Base-by-base conservation (phyloP, 2,329 filamentous ascomycete species). In the Kalmusia sp. region DNA sequence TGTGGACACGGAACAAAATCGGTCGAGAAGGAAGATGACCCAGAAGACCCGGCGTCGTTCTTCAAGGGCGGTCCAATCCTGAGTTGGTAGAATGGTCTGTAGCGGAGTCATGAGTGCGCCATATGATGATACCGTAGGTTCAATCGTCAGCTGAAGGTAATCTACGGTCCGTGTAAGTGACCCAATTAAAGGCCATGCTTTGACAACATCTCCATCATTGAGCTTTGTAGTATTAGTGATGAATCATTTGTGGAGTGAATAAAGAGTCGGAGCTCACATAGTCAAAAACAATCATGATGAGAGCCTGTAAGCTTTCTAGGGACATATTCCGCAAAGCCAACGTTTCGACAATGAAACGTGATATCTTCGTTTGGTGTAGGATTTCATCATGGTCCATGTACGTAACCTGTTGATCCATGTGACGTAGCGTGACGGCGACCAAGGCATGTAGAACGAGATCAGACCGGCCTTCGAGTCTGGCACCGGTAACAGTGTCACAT, bases 131-230 rank as follows among this genome's bases (percentile, higher is more conserved):
- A 62, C 55, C 0, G 67, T 60, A 7, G 64, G 67, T 43, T 72
- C 69, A 4, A 62, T 58, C 6, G 69, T 71, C 14, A 72, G 49
- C 35, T 72, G 68, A 3, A 72, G 55, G 30, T 72, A 72, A 33
- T 67, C 68, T 11, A 72, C 65, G 7, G 69, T 72, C 40, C 69
- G 62, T 3, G 69, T 70, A 6, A 72, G 61, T n/a, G 67, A 69
- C 2, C 68, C 69, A 7, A 72, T 70, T 3, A 72, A 45, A 7
- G 69, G 69, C 67, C 67, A 72, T 17, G 68, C 68, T 43, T 61
- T 68, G 12, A 60, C 55, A 11, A 55, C 54, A 28, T 70, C 59
- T 3, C 69, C 69, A n/a, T 69, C 56, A 21, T 69, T 71, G 3
- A 72, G 67, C 65, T 70, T 21, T 1, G 33, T 6, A 33, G 14